Evolutionary conservation across 352 stramenopile species (phyloP).

Genomic region (Phytophthora podocarpi): DNA sequence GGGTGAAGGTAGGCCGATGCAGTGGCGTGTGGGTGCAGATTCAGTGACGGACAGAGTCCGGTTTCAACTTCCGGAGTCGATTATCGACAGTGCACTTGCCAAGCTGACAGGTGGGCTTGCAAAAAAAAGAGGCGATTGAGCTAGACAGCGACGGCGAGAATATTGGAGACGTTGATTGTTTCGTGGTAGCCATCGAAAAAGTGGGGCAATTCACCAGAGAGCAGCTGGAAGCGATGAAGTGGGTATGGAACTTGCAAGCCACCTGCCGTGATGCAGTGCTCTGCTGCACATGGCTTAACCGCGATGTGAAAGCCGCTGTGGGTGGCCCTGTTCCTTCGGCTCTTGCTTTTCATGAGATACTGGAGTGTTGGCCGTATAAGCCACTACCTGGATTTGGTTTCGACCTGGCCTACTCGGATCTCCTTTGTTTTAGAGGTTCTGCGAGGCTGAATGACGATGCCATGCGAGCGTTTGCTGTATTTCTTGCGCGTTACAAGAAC

Average conservation of each 20-base stretch:
- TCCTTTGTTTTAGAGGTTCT: conserved; percentile 6
- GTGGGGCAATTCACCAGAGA: not conserved
- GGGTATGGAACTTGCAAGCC: not conserved
- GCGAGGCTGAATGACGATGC: too few species aligned
- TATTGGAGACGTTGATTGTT: not conserved
- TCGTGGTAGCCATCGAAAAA: not conserved
- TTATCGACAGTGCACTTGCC: not conserved
- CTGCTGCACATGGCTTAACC: too few species aligned
- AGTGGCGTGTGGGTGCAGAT: not conserved
- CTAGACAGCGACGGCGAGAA: conserved; percentile 4
- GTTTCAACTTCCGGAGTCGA: not conserved
- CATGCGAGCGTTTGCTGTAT: too few species aligned
- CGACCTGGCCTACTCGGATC: not conserved
- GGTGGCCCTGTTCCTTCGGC: not conserved
- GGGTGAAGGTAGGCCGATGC: not conserved
- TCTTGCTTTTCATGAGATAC: not conserved
- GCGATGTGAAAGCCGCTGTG: too few species aligned
- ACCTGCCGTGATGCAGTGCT: too few species aligned
- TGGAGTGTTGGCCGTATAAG: conserved; percentile 1
- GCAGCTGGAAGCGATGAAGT: conserved; percentile 14
- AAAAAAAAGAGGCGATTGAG: not conserved
- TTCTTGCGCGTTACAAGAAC: too few species aligned
- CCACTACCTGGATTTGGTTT: not conserved
- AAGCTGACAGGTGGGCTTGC: not conserved
- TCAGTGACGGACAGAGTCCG: not conserved